Evolutionary conservation across 192 early-diverging fungal species (phyloP).

Genomic region (Podila epigama): DNA sequence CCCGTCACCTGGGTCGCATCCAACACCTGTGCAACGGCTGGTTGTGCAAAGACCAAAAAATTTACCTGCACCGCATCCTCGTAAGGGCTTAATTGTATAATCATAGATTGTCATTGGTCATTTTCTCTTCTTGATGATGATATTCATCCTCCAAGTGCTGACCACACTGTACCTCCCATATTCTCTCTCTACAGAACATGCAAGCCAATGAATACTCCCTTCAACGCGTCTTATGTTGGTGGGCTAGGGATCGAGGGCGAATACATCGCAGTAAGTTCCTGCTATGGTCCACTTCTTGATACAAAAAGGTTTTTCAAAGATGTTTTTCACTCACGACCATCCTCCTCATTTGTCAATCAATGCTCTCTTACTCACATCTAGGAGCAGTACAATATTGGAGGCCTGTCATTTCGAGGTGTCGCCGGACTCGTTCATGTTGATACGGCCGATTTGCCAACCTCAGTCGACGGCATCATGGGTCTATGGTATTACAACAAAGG

Average conservation of each 20-base stretch:
- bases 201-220: neutral
- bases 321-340: neutral
- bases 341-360: neutral
- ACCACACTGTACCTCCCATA: neutral
- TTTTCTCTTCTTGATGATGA: neutral
- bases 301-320: too few relatives aligned
- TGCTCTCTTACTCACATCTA: neutral
- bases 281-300: neutral
- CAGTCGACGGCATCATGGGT: constrained; percentile 35
- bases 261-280: constrained; percentile 4
- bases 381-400: constrained; percentile 27
- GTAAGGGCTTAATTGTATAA: neutral
- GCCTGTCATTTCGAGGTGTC: constrained; percentile 4
- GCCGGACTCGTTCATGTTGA: constrained; percentile 9
- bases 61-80: constrained; percentile 23
- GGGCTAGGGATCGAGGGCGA: constrained; percentile 5
- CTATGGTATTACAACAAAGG: constrained; percentile 15
- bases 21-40: neutral
- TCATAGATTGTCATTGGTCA: neutral
- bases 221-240: constrained; percentile 22
- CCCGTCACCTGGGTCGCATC: constrained; percentile 68
- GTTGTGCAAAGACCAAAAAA: neutral
- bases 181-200: constrained; percentile 12
- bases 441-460: neutral
- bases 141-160: too few relatives aligned